Conservation (phyloP, 2,329 filamentous ascomycete genomes). For the Proliferodiscus dingleyae region DNA sequence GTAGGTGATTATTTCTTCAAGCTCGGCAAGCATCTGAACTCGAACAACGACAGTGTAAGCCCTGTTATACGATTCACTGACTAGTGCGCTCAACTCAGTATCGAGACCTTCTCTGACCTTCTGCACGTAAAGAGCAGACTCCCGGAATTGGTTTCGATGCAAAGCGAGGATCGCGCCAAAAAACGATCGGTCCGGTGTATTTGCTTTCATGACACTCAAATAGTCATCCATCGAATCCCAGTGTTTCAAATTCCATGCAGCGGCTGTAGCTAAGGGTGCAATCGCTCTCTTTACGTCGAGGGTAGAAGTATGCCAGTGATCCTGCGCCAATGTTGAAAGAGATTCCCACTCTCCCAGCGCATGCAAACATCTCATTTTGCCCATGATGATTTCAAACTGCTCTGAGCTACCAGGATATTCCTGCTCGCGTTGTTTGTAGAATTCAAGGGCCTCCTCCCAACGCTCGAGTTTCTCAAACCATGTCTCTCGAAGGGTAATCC, state of each 20-base stretch:
- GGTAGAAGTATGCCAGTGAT: slow-evolving; percentile 88
- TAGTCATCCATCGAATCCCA: slow-evolving; percentile 99
- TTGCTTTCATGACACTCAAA: slow-evolving; percentile 86
- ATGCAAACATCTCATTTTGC: slow-evolving; percentile 98
- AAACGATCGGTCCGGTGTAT: slow-evolving; percentile 92
- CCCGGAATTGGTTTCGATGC: slow-evolving; percentile 91
- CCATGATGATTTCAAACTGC: slow-evolving; percentile 95
- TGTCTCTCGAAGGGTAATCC: slow-evolving; percentile 89
- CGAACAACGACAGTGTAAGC: slow-evolving; percentile 97
- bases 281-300: slow-evolving; percentile 86
- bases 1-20: slow-evolving; percentile 97
- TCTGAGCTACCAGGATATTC: slow-evolving; percentile 73
- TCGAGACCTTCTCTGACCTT: slow-evolving; percentile 91
- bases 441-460: slow-evolving; percentile 93
- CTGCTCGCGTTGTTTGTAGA: slow-evolving; percentile 81
- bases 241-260: slow-evolving; percentile 92
- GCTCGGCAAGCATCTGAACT: slow-evolving; percentile 96
- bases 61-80: slow-evolving; percentile 97
- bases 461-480: slow-evolving; percentile 99
- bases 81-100: slow-evolving; percentile 87
- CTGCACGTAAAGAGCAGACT: slow-evolving; percentile 83
- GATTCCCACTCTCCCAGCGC: slow-evolving; percentile 97
- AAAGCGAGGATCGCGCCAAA: slow-evolving; percentile 94
- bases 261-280: slow-evolving; percentile 87
- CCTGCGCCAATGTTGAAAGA: slow-evolving; percentile 80